phyloP scores from a whole-genome alignment of 352 stramenopile genomes.

The Phytophthora pistaciae region DNA sequence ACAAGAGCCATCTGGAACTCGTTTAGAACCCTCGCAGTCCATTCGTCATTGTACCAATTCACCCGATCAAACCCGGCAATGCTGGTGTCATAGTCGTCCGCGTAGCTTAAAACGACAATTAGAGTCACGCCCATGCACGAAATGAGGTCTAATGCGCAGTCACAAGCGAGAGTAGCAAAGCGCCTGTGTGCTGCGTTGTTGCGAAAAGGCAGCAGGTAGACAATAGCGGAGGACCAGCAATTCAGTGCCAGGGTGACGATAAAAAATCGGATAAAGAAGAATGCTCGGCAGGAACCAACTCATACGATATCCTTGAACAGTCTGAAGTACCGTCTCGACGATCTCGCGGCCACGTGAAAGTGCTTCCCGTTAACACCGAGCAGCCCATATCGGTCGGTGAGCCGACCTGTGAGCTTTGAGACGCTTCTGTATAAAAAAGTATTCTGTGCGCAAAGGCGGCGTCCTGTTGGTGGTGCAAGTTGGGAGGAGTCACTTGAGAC shows the following conservation, averaged over 20 bases:
- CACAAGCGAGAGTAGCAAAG: conserved; percentile 39
- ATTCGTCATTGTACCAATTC: conserved; percentile 43
- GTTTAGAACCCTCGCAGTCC: conserved; percentile 29
- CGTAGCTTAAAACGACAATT: conserved; percentile 31
- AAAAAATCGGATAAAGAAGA: conserved; percentile 39
- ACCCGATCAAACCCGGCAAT: conserved; percentile 24
- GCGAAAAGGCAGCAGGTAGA: conserved; percentile 25
- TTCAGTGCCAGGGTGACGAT: conserved; percentile 33
- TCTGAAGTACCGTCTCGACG: conserved; percentile 39
- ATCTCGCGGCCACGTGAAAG: conserved; percentile 32
- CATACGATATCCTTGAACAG: conserved; percentile 45
- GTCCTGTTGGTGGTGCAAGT: background rate
- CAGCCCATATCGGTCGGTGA: conserved; percentile 9
- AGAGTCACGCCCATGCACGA: conserved; percentile 35
- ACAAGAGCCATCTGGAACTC: conserved; percentile 45
- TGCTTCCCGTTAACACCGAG: conserved; percentile 33
- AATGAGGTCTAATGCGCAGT: conserved; percentile 41
- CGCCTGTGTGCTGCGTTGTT: conserved; percentile 26
- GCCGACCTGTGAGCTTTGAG: background rate
- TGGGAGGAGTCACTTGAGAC: too few relatives aligned
- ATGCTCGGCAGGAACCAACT: conserved; percentile 30
- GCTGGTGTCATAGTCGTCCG: conserved; percentile 23
- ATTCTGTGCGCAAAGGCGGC: too few relatives aligned
- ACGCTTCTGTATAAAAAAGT: background rate
- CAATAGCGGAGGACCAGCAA: conserved; percentile 34